phyloP scores from a whole-genome alignment of 2,329 filamentous ascomycete genomes.

The Colletotrichum gigasporum region DNA sequence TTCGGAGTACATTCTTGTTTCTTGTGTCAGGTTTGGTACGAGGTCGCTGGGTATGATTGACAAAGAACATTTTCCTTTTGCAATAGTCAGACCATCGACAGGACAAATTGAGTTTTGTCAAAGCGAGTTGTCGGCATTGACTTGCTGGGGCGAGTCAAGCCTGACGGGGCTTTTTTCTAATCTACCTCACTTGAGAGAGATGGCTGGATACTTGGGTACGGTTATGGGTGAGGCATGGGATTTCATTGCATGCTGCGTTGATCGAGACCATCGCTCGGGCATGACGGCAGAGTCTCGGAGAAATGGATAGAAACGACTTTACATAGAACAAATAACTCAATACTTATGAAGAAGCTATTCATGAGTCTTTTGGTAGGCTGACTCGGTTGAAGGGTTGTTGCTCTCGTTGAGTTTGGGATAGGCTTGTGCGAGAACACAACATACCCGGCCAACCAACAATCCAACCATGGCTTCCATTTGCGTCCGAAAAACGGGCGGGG shows the following conservation, averaged over 20 bases:
- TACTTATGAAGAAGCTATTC: neutral
- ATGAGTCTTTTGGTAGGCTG: neutral
- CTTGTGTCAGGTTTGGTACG: neutral
- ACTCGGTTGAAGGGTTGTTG: neutral
- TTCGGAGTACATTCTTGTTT: conserved; percentile 13
- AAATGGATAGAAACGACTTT: neutral
- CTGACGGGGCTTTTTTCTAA: neutral
- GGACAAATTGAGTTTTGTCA: neutral
- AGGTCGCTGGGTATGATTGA: neutral
- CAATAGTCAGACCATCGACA: neutral
- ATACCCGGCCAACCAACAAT: too few relatives aligned
- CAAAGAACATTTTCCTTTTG: neutral
- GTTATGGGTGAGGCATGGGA: too few relatives aligned
- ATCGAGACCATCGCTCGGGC: neutral
- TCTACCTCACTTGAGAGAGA: neutral
- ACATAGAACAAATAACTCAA: neutral
- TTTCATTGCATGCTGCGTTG: neutral
- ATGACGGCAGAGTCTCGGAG: neutral
- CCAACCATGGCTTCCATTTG: too few relatives aligned
- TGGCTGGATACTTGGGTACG: too few relatives aligned
- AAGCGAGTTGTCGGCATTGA: neutral
- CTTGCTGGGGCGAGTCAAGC: neutral
- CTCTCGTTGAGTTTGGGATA: neutral
- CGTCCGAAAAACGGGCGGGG: too few relatives aligned
- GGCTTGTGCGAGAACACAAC: neutral